Evolutionary conservation across 495 filamentous ascomycete species (phyloP).

Genomic region (Penicillium cinerascens): DNA sequence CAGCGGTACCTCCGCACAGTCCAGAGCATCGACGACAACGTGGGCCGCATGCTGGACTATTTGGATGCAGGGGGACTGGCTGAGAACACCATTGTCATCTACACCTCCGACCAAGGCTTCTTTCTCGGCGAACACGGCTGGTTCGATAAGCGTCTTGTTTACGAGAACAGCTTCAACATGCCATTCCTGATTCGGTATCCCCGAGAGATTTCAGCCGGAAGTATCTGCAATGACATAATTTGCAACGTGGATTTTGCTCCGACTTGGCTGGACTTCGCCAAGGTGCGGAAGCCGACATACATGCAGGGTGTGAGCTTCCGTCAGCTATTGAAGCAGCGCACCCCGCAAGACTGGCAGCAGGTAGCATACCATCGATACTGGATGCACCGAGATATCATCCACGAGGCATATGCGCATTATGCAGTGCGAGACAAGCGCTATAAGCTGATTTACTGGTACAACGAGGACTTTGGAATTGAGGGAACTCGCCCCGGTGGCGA

Average conservation of each 20-base stretch:
- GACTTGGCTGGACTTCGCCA: constrained; percentile 37
- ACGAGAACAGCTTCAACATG: constrained; percentile 48
- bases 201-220: constrained; percentile 25
- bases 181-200: constrained; percentile 42
- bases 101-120: constrained; percentile 46
- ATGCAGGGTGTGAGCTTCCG: constrained; percentile 43
- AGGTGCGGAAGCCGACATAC: constrained; percentile 31
- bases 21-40: constrained; percentile 42
- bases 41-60: constrained; percentile 38
- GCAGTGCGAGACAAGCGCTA: constrained; percentile 40
- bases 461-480: constrained; percentile 35
- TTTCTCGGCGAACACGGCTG: constrained; percentile 49
- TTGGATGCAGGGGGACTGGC: constrained; percentile 31
- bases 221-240: constrained; percentile 37
- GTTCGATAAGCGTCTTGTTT: constrained; percentile 50
- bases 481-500: constrained; percentile 33
- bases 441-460: constrained; percentile 49
- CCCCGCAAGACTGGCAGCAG: constrained; percentile 38
- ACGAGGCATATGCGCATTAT: constrained; percentile 42
- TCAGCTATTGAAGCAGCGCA: constrained; percentile 21
- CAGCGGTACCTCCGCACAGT: constrained; percentile 44
- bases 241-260: constrained; percentile 47
- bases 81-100: constrained; percentile 41
- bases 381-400: constrained; percentile 44
- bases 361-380: constrained; percentile 46